Conservation (phyloP, 2,329 filamentous ascomycete species). For the Ceratocystis papillata region DNA sequence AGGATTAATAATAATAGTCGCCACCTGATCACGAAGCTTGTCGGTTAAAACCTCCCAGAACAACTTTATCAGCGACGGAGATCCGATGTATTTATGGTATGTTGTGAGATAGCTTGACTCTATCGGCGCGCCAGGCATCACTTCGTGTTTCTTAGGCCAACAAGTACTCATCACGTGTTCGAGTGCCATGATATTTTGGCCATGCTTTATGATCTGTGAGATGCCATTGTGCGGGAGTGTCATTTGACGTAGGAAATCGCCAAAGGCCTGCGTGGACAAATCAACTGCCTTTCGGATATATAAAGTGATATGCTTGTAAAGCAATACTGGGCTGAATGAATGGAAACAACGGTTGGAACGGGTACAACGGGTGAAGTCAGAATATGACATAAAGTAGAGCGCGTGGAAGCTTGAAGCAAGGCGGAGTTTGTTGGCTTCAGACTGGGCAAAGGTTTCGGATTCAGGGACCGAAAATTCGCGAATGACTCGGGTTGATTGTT, state of each 20-base stretch:
- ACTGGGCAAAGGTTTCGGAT: constrained; percentile 49
- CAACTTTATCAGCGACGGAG: constrained; percentile 73
- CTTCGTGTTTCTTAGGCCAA: constrained; percentile 57
- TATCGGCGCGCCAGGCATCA: constrained; percentile 37
- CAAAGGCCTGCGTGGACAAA: constrained; percentile 62
- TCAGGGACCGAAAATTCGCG: constrained; percentile 65
- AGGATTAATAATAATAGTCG: constrained; percentile 55
- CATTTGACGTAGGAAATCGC: constrained; percentile 65
- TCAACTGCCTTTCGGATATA: constrained; percentile 70
- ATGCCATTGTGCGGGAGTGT: constrained; percentile 62
- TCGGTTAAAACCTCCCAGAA: constrained; percentile 88
- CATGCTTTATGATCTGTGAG: no score
- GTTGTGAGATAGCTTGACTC: constrained; percentile 17
- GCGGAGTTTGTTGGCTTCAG: constrained; percentile 63
- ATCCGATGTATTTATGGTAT: constrained; percentile 71
- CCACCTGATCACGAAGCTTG: constrained; percentile 62
- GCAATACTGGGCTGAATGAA: constrained; percentile 56
- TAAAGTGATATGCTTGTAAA: constrained; percentile 43
- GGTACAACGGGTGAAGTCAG: constrained; percentile 10
- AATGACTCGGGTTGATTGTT: constrained; percentile 51
- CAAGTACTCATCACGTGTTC: constrained; percentile 63
- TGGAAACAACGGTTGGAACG: constrained; percentile 29
- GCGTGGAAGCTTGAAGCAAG: constrained; percentile 63
- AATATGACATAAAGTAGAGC: constrained; percentile 63
- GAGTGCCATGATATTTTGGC: constrained; percentile 77